Base-by-base conservation (phyloP, 768 basidiomycete genomes). In the Termitomyces eurrhizus region DNA sequence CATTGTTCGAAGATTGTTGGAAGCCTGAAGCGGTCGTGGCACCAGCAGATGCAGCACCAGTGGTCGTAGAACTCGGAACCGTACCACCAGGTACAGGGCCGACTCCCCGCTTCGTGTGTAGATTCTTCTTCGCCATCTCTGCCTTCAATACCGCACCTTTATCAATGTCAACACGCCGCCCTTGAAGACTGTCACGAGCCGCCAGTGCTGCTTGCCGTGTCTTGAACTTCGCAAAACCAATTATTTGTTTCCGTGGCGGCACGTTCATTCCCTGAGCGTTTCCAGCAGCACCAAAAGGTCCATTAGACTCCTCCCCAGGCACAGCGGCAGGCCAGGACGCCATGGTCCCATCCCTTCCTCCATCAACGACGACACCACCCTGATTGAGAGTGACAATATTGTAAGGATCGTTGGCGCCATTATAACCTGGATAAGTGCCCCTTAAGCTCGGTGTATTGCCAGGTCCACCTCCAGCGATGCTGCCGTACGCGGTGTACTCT, bases 61-160 rank as follows among this genome's bases (percentile, higher is more conserved):
- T 59, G n/a, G 54, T 53, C n/a, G 58, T 57, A 8, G 65, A 58
- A 26, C 59, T 62, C 9, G 65, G 66, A 12, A 64, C 14, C 12
- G 63, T 39, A 21, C 65, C 61, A 12, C 74, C 77, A 39, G 77
- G 77, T 21, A 85, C 78, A 6, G 85, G 85, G n/a, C 92, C 92
- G 26, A 93, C 87, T 2, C 91, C 91, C 42, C 93, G 80, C 77
- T 96, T 97, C 21, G 95, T 96, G 69, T 99, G 96, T 42, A 99
- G 74, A 69, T 99, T 98, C 83, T 99, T 99, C 85, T 98, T 98
- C 21, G 97, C 97, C 95, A 99, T 98, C 76, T 98, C 97, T 24
- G 96, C 97, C 73, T 98, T 98, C 42, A 99, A 73, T 2, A 95
- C 89, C 0, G 92, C 87, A 14, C 94, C 94, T 68, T 93, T 94